Percentiles rank a stretch among this genome's conserved stretches.
Conservation (phyloP, 2,329 filamentous ascomycete genomes). For the Monosporascus sp. region DNA sequence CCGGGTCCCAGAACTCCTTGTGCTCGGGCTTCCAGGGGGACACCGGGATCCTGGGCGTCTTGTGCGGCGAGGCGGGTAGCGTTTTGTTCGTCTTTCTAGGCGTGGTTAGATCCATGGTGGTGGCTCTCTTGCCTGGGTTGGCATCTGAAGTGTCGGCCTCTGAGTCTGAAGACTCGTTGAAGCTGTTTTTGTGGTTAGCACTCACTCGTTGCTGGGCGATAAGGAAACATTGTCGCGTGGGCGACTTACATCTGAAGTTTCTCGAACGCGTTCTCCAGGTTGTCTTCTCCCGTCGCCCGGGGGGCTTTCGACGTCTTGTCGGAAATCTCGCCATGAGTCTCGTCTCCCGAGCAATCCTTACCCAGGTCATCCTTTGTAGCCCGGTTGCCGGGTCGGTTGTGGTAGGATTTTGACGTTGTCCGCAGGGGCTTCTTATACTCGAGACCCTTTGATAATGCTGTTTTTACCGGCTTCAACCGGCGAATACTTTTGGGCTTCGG, state of each 20-base stretch:
- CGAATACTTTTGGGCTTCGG: conserved; percentile 13
- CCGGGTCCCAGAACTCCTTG: conserved; percentile 28
- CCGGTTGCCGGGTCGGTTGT: not conserved
- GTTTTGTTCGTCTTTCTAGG: conserved; percentile 17
- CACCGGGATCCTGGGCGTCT: conserved; percentile 19
- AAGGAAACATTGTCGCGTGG: not conserved
- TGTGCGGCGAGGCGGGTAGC: conserved; percentile 17
- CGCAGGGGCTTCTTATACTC: conserved; percentile 6
- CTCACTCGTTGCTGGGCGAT: not conserved
- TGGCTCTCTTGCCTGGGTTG: conserved; percentile 1
- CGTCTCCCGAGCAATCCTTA: conserved; percentile 3
- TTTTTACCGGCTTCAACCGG: conserved; percentile 12
- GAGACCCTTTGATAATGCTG: conserved; percentile 12
- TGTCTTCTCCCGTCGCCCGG: conserved; percentile 8
- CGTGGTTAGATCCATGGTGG: conserved; percentile 15
- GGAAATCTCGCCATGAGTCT: not conserved
- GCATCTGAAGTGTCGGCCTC: conserved; percentile 9
- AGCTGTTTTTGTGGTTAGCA: conserved; percentile 10
- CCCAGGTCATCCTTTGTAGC: conserved; percentile 3
- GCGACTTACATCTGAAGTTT: conserved; percentile 25
- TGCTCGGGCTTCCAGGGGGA: conserved; percentile 27
- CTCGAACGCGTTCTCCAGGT: conserved; percentile 24
- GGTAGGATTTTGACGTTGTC: conserved; percentile 2
- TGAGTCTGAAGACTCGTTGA: conserved; percentile 19
- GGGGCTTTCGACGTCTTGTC: conserved; percentile 3